Base-by-base conservation (phyloP, 2,329 filamentous ascomycete species). In the Tolypocladium cylindrosporum region DNA sequence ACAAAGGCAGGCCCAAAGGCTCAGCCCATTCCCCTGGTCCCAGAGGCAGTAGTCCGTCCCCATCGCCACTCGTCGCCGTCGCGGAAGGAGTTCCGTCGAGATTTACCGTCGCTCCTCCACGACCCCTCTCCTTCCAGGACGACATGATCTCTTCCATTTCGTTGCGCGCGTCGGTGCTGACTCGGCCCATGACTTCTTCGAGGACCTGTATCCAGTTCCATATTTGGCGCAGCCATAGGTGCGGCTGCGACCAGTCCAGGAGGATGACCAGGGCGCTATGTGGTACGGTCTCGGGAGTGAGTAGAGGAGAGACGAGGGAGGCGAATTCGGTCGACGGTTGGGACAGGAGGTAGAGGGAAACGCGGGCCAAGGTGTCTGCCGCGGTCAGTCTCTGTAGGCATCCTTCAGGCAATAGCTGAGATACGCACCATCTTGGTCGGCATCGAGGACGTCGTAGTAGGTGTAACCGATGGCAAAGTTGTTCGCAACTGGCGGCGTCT, bases 1-100 rank as follows among this genome's bases (percentile, higher is more conserved):
- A 95, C 42, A 99, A 77, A 0, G 91, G 91, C 57, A 99, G 74
- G 0, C 92, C 92, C 10, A 97, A 75, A 6, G 87, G 90, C 67
- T 96, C 91, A 62, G 96, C 90, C 90, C 92, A 97, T 73, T 97
- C 92, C 57, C 93, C 92, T 1, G 89, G 90, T 0, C 92, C 92
- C 1, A 93, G 74, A 1, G 91, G 91, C 61, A 95, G 78, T 52
- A 85, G 83, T 34, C 88, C 83, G 59, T 89, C 85, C 4, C 81
- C 83, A 59, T 89, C 87, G 37, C 78, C 77, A 13, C 63, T 66
- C 24, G 71, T 66, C 9, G 79, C 78, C 4, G 83, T 77, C n/a
- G 83, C 77, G 16, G 79, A 79, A 27, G 75, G 75, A 2, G 81
- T 84, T 27, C 82, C 83, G 65, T 90, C 86, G 10, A 87, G 71